Evolutionary conservation across 2,329 filamentous ascomycete species (phyloP).

Genomic region (Pseudomassariella vexata): DNA sequence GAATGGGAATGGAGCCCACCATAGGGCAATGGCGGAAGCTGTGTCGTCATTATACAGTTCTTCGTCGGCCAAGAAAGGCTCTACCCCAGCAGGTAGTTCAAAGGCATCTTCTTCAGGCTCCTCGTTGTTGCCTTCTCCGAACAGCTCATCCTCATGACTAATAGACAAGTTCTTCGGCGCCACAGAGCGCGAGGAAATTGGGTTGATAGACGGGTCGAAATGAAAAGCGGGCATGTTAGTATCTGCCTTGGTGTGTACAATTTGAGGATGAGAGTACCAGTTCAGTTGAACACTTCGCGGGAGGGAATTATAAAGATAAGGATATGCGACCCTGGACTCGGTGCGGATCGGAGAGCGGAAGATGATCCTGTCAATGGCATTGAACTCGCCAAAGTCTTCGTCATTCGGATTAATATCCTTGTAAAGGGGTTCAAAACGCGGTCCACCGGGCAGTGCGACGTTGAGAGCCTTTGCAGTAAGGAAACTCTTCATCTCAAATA

Average conservation of each 20-base stretch:
- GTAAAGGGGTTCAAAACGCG: conserved; percentile 93
- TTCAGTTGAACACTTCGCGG: conserved; percentile 89
- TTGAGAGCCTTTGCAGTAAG: conserved; percentile 95
- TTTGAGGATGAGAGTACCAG: conserved; percentile 91
- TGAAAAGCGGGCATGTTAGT: conserved; percentile 91
- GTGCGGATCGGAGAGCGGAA: conserved; percentile 93
- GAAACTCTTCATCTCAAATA: conserved; percentile 94
- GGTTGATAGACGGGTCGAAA: conserved; percentile 96
- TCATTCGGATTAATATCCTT: conserved; percentile 99
- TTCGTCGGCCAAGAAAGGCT: conserved; percentile 87
- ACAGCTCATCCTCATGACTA: conserved; percentile 90
- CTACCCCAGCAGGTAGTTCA: conserved; percentile 69
- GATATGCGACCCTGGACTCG: conserved; percentile 91
- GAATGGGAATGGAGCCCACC: conserved; percentile 98
- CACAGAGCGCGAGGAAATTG: conserved; percentile 90
- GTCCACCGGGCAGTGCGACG: conserved; percentile 94
- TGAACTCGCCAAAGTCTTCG: conserved; percentile 99
- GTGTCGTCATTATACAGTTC: conserved; percentile 87
- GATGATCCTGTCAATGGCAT: conserved; percentile 98
- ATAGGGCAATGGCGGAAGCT: conserved; percentile 82
- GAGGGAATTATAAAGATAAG: conserved; percentile 92
- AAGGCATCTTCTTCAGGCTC: conserved; percentile 78
- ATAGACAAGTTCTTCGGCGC: conserved; percentile 90
- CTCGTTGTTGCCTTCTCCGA: conserved; percentile 71
- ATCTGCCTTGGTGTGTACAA: conserved; percentile 83